Percentiles rank a stretch among this genome's conserved stretches.
Conservation (phyloP, 345 rosid genomes). For the Brassica rapa region DNA sequence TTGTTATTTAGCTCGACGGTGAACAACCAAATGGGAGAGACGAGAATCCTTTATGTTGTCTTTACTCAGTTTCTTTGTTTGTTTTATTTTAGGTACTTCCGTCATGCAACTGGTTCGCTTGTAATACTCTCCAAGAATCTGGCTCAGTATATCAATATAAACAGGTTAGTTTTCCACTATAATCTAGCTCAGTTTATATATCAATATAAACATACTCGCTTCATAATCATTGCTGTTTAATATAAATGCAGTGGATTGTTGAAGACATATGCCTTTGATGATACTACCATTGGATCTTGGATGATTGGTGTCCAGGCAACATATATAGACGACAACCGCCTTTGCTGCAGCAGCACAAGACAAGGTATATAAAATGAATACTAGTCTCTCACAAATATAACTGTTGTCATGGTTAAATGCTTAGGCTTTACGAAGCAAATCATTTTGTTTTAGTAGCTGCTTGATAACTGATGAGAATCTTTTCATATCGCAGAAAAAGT, state of each 20-base stretch:
- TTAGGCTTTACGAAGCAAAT: slow-evolving; percentile 6
- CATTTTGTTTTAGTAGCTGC: slow-evolving; percentile 10
- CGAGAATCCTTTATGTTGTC: not conserved
- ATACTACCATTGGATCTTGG: slow-evolving; percentile 90
- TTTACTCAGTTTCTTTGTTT: slow-evolving; percentile 15
- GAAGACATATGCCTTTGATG: slow-evolving; percentile 85
- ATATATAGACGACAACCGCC: slow-evolving; percentile 81
- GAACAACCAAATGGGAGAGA: not conserved
- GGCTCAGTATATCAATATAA: slow-evolving; percentile 76
- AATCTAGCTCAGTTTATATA: too few species aligned
- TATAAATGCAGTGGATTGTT: slow-evolving; percentile 72
- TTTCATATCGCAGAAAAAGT: slow-evolving; percentile 28
- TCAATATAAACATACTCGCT: too few species aligned
- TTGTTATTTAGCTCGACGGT: slow-evolving; percentile 33
- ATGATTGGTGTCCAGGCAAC: slow-evolving; percentile 93
- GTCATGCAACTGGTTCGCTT: slow-evolving; percentile 80
- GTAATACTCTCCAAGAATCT: slow-evolving; percentile 79
- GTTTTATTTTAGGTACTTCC: slow-evolving; percentile 68
- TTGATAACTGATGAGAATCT: not conserved
- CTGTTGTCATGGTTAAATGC: slow-evolving; percentile 18
- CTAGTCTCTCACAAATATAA: slow-evolving; percentile 15
- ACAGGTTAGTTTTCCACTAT: slow-evolving; percentile 57
- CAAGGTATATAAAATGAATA: slow-evolving; percentile 61
- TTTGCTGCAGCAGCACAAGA: slow-evolving; percentile 82
- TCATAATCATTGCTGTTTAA: not conserved